A percentile compares a stretch with the other conserved stretches of the same genome.
phyloP scores from a whole-genome alignment of 495 filamentous ascomycete species.

The Jackrogersella minutella region DNA sequence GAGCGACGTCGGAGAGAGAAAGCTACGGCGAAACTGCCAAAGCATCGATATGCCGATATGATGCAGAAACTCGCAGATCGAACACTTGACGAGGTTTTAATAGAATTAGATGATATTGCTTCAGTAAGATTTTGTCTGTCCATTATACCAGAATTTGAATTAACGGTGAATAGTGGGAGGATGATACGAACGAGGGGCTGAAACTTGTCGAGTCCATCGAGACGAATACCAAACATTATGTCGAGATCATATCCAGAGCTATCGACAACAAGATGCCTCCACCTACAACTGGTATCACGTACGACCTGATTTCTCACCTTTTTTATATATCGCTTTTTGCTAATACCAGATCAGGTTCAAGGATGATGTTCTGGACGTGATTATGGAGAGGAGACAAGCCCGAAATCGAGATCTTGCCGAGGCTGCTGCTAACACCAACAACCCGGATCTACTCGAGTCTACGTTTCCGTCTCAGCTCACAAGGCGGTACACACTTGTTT shows the following conservation, averaged over 20 bases:
- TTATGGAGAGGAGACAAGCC: slow-evolving; percentile 88
- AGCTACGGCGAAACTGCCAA: slow-evolving; percentile 60
- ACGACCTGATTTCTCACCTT: slow-evolving; percentile 44
- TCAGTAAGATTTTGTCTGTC: slow-evolving; percentile 59
- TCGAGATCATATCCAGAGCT: slow-evolving; percentile 88
- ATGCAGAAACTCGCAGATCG: slow-evolving; percentile 89
- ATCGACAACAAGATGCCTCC: slow-evolving; percentile 87
- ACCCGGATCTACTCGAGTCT: slow-evolving; percentile 63
- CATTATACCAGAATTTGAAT: neutral
- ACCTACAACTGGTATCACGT: slow-evolving; percentile 79
- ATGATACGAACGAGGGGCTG: slow-evolving; percentile 69
- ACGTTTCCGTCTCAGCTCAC: slow-evolving; percentile 92
- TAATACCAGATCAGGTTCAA: slow-evolving; percentile 71
- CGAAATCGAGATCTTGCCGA: slow-evolving; percentile 79
- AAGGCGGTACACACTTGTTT: slow-evolving; percentile 91
- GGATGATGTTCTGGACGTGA: slow-evolving; percentile 95
- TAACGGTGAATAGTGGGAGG: slow-evolving; percentile 69
- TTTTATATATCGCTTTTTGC: slow-evolving; percentile 10
- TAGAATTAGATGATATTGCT: slow-evolving; percentile 89
- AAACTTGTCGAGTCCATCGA: slow-evolving; percentile 86
- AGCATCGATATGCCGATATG: slow-evolving; percentile 89
- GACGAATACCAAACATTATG: slow-evolving; percentile 91
- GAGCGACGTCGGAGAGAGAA: slow-evolving; percentile 55
- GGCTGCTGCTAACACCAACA: slow-evolving; percentile 71
- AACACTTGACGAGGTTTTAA: slow-evolving; percentile 72